Conservation (phyloP, 768 basidiomycete genomes). For the Xanthoconium purpureum region DNA sequence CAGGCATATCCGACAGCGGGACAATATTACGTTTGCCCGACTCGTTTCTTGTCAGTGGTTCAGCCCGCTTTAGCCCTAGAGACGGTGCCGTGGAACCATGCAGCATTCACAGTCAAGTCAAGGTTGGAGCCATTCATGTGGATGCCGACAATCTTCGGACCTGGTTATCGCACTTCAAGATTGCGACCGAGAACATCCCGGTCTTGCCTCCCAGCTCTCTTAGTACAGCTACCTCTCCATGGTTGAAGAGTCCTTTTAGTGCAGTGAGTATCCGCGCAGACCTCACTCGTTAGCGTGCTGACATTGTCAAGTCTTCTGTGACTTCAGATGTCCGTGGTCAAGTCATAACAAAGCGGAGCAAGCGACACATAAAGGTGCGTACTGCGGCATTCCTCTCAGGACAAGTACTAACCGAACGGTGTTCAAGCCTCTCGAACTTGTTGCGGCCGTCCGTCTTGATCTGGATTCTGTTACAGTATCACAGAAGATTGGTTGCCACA, state of each 20-base stretch:
- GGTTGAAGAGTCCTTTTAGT: conserved; percentile 29
- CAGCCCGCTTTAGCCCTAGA: conserved; percentile 57
- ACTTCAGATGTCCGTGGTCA: conserved; percentile 15
- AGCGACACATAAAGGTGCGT: conserved; percentile 18
- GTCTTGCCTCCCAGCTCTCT: conserved; percentile 1
- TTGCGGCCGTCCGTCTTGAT: conserved; percentile 43
- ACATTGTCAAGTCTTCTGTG: conserved; percentile 18
- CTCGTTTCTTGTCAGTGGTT: conserved; percentile 42
- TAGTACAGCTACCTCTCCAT: conserved; percentile 18
- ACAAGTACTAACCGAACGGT: neutral
- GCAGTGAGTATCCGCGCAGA: conserved; percentile 14
- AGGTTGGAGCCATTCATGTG: conserved; percentile 44
- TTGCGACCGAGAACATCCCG: conserved; percentile 1
- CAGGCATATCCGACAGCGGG: conserved; percentile 26
- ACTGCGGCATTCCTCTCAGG: neutral
- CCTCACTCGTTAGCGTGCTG: neutral
- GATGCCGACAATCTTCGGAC: conserved; percentile 41
- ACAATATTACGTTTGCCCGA: conserved; percentile 48
- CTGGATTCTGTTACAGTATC: conserved; percentile 48
- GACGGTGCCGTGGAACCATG: conserved; percentile 51
- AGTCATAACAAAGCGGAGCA: conserved; percentile 15
- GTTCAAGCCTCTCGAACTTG: conserved; percentile 21
- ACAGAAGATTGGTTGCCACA: conserved; percentile 32
- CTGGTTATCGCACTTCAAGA: conserved; percentile 14
- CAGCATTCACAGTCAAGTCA: conserved; percentile 46